Base-by-base conservation (phyloP, 495 filamentous ascomycete species). In the Aspergillus bertholletiae region DNA sequence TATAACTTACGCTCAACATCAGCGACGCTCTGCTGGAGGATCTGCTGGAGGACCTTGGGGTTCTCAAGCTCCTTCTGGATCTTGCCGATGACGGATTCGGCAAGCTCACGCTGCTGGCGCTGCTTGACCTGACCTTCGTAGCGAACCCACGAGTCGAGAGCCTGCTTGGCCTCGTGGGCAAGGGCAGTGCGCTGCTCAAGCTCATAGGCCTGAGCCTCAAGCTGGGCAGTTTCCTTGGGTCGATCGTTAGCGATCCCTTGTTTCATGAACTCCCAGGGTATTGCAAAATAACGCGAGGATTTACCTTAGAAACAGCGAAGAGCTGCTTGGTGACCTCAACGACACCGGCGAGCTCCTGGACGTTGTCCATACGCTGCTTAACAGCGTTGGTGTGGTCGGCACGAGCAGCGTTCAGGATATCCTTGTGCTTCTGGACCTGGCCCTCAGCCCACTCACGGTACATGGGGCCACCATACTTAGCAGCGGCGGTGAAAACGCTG, bases 81-180 rank as follows among this genome's bases (percentile, higher is more conserved):
- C 84, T 96, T 99, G 74, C 84, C 84, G 62, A 99, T 97, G 73
- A 99, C 78, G 69, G 74, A 80, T 69, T 96, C 87, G 50, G 94
- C 90, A 60, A 99, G 82, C 83, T 99, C 94, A 72, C 81, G 86
- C 83, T 99, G 94, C 80, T 97, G 90, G 68, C 94, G 84, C 78
- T 92, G 88, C 88, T 97, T 99, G 65, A 97, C 92, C 80, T 97
- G 94, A 54, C 88, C 81, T 80, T 99, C 94, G 74, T 99, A 99
- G 65, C 94, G 85, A 53, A 97, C 92, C 94, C 95, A 97, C 48
- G 92, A 96, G 71, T 99, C 94, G 51, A 99, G 85, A 32, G 97
- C 93, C 46, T 81, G 64, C 85, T 96, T 97, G 59, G 93, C 95
- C 82, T 99, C 95, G 51, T 82, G 74, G 24, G 89, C 91, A 51